phyloP scores from a whole-genome alignment of 2,329 filamentous ascomycete species.

The Fusarium musae region DNA sequence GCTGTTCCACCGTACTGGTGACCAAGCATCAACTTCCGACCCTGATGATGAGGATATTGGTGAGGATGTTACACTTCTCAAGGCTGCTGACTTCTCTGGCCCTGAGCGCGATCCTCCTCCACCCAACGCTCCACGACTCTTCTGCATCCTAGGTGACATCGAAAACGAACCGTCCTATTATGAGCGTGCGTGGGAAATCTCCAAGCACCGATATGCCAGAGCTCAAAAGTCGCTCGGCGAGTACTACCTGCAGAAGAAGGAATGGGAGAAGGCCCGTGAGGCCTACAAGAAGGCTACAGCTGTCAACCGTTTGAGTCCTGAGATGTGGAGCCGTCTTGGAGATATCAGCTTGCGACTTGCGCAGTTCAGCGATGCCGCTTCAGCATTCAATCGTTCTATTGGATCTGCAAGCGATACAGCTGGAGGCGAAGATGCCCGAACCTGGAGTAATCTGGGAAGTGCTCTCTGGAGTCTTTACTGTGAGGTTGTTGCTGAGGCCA shows the following conservation, averaged over 20 bases:
- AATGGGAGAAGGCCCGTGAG: slow-evolving; percentile 75
- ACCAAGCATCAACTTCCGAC: slow-evolving; percentile 48
- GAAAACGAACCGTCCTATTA: slow-evolving; percentile 81
- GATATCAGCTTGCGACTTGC: slow-evolving; percentile 85
- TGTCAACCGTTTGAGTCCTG: slow-evolving; percentile 83
- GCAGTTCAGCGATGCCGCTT: slow-evolving; percentile 80
- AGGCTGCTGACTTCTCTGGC: slow-evolving; percentile 64
- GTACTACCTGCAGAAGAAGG: slow-evolving; percentile 73
- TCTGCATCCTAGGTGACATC: slow-evolving; percentile 93
- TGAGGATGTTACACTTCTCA: slow-evolving; percentile 66
- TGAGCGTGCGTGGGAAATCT: slow-evolving; percentile 88
- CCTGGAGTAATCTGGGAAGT: slow-evolving; percentile 94
- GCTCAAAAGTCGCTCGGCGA: slow-evolving; percentile 90
- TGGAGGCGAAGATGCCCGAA: slow-evolving; percentile 89
- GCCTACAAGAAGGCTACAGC: slow-evolving; percentile 82
- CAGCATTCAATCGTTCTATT: slow-evolving; percentile 86
- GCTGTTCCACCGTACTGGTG: slow-evolving; percentile 74
- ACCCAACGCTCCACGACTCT: slow-evolving; percentile 84
- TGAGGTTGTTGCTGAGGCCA: slow-evolving; percentile 58
- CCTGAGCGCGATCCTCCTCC: slow-evolving; percentile 76
- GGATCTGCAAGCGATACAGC: slow-evolving; percentile 67
- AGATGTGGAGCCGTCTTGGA: slow-evolving; percentile 90
- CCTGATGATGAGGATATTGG: slow-evolving; percentile 62
- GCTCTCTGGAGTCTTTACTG: slow-evolving; percentile 78
- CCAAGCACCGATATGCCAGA: slow-evolving; percentile 80